Conservation (phyloP, 306 rosid genomes). For the Acacia acuminata region DNA sequence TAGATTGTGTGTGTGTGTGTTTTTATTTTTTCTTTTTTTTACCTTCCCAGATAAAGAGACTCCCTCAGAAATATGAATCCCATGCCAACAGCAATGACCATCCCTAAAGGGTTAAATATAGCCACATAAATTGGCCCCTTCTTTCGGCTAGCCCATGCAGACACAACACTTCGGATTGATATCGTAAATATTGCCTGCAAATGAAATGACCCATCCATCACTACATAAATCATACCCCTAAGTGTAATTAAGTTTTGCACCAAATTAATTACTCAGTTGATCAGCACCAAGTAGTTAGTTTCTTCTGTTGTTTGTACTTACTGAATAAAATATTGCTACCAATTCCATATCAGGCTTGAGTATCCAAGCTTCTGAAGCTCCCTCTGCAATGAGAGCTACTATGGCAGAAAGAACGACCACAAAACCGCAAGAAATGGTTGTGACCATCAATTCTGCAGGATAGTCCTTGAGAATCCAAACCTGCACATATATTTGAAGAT, state of each 20-base stretch:
- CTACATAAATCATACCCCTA: not conserved
- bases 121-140: conserved; percentile 56
- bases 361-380: conserved; percentile 31
- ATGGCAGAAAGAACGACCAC: conserved; percentile 23
- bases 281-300: not conserved
- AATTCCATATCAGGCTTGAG: conserved; percentile 26
- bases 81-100: conserved; percentile 51
- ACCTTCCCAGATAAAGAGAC: conserved; percentile 53
- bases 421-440: conserved; percentile 16
- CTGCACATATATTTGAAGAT: not conserved
- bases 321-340: conserved; percentile 10
- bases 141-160: conserved; percentile 41
- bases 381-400: conserved; percentile 26
- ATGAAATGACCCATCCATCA: not conserved
- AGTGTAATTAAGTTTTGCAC: not conserved
- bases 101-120: conserved; percentile 45
- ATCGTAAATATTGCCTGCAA: conserved; percentile 44
- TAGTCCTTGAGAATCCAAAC: conserved; percentile 26
- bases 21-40: too few relatives aligned
- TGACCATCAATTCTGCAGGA: conserved; percentile 29
- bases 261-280: not conserved
- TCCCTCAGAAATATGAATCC: conserved; percentile 55
- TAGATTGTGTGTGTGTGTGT: not conserved
- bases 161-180: conserved; percentile 27
- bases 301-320: not conserved